phyloP scores from a whole-genome alignment of 768 basidiomycete species.

The Nevesoporus exiguus region DNA sequence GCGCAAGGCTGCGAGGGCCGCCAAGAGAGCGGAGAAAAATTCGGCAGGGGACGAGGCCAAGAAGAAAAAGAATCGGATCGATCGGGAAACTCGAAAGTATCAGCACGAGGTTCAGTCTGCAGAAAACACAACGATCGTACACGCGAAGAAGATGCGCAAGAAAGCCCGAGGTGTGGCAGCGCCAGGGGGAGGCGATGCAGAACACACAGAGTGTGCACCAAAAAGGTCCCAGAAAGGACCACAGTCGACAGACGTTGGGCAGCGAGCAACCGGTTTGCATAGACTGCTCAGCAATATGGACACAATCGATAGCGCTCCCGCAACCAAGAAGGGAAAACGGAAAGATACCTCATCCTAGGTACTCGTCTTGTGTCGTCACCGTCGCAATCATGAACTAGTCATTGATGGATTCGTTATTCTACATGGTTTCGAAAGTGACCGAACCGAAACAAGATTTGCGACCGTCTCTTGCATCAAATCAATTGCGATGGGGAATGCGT shows the following conservation, averaged over 20 bases:
- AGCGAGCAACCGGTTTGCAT: slow-evolving; percentile 3
- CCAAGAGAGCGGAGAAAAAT: slow-evolving; percentile 9
- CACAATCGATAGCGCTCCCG: neutral
- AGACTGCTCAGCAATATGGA: neutral
- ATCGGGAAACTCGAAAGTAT: slow-evolving; percentile 1
- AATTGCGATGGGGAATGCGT: slow-evolving; percentile 8
- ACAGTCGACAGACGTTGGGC: neutral
- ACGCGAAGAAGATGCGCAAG: slow-evolving; percentile 7
- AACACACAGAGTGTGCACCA: neutral
- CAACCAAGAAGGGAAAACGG: slow-evolving; percentile 20
- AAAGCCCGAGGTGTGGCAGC: slow-evolving; percentile 6
- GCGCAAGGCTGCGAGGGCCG: slow-evolving; percentile 16
- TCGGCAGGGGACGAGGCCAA: neutral
- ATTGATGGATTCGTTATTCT: slow-evolving; percentile 20
- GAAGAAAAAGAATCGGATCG: neutral
- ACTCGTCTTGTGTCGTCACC: neutral
- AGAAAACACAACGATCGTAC: neutral
- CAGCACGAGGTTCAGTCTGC: neutral
- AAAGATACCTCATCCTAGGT: slow-evolving; percentile 17
- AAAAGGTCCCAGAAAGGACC: neutral
- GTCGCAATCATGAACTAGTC: slow-evolving; percentile 4
- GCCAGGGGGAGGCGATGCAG: slow-evolving; percentile 3
- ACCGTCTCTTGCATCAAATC: slow-evolving; percentile 9
- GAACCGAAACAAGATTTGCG: slow-evolving; percentile 11
- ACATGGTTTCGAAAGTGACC: slow-evolving; percentile 22